Evolutionary conservation across 225 moss, liverwort and hornwort species (phyloP), one percentile per base, ranked within the genome.

Genomic region (Pleurozium schreberi): DNA sequence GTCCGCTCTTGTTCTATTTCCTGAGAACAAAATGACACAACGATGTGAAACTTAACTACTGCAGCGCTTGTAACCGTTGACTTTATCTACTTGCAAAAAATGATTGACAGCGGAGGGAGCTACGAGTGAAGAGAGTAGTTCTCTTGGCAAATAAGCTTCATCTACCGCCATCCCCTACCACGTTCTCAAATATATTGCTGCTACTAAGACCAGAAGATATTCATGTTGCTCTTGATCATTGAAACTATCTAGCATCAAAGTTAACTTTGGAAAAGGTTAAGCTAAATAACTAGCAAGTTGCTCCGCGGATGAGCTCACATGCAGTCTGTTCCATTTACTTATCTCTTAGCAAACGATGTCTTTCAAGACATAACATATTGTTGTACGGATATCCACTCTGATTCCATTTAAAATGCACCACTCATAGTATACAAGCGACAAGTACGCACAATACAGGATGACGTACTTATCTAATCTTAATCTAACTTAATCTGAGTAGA

Each of bases 1-100:
- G 95, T 93, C 86, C 97, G 95, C 93, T 97, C 97, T 58, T 94
- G 95, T 83, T 97, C 96, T 70, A 96, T 94, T 91, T 99, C 96
- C 98, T 99, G 96, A 92, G 53, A 82, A 80, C 59, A 89, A 47
- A 57, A 84, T n/a, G 49, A 86, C 73, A 85, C 43, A 87, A 66
- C 52, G 57, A 67, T 84, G 70, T 63, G 60, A 92, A 84, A 85
- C 47, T 53, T 55, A 70, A 60, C 30, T 90, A 79, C 74, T 77
- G 49, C 64, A 80, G 77, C 55, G 57, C n/a, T 75, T 42, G 53
- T 27, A 76, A 60, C 33, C 73, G 33, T 21, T 81, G 59, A 78
- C 76, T 84, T 61, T 23, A 73, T 68, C 71, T 71, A 64, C 50
- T 81, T 49, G 49, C 58, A 90, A 76, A 61, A 53, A 67, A 68